Evolutionary conservation across 495 filamentous ascomycete species (phyloP), one percentile per base, ranked within the genome.

Genomic region (Neurospora tetrasperma): DNA sequence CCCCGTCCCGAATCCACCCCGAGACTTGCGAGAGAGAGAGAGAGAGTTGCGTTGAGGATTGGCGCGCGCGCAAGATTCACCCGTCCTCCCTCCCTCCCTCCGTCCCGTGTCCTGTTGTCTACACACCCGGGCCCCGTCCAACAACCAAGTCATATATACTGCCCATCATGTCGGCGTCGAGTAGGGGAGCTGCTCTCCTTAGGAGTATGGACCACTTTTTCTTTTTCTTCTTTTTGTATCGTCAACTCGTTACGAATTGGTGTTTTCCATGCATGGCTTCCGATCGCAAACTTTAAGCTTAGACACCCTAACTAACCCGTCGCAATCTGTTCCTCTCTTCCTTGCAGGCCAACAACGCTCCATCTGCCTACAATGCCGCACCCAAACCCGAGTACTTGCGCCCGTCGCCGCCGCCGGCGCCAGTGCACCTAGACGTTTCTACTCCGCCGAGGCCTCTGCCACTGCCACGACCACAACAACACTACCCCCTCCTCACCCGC

Each of bases 151-250:
- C 48, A 42, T 42, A 72, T 16, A 41, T 70, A 75, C 72, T 70
- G 46, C 72, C 75, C 70, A 84, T 75, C 73, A 88, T 88, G 85
- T 82, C 84, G 73, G 82, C 83, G 72, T 80, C 83, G 69, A 84
- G 86, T 80, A 85, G 85, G 83, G 85, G 86, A 69, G 78, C 82
- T 69, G 79, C 80, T 31, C 76, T 86, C 71, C 77, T 87, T 74
- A 81, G 78, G 79, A 78, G 81, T 85, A 77, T 76, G 81, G 71
- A 73, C 38, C 5, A 44, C n/a, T 40, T 14, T 27, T 73, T 31
- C 43, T 40, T 39, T 18, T 41, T 41, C 9, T 9, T 41, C 40
- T 11, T 40, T 40, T 10, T 41, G 9, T 11, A 10, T 9, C 8
- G 40, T 41, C 40, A 38, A 38, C 35, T 38, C 9, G 1, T 10